These are phyloP conservation scores for Patellifolia procumbens DNA, from an alignment of 179 eudicot species.

Conservation along the genomic window DNA sequence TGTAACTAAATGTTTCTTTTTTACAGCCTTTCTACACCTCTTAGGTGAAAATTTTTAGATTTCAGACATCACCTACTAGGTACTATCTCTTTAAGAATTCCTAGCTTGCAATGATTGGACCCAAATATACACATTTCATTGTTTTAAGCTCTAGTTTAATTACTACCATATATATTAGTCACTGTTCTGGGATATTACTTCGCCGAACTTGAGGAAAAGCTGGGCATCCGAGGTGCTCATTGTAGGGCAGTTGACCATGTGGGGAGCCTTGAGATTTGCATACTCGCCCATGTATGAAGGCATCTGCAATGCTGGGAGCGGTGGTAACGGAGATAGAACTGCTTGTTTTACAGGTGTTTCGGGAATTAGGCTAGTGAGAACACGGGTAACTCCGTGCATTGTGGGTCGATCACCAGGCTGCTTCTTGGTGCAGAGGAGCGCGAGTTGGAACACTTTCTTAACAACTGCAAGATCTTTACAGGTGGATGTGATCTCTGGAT, in stretches of 20 bases:
- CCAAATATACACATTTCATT: slow-evolving; percentile 29
- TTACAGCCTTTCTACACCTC: slow-evolving; percentile 22
- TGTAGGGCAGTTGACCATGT: slow-evolving; percentile 73
- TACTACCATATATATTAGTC: slow-evolving; percentile 10
- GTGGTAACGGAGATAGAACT: slow-evolving; percentile 26
- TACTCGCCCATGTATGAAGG: slow-evolving; percentile 80
- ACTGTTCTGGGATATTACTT: slow-evolving; percentile 93
- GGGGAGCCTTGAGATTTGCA: slow-evolving; percentile 78
- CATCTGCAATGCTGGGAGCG: slow-evolving; percentile 51
- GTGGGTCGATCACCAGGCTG: slow-evolving; percentile 91
- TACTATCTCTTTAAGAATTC: slow-evolving; percentile 14
- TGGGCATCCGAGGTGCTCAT: slow-evolving; percentile 98
- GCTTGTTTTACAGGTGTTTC: slow-evolving; percentile 35
- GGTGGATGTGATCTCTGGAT: slow-evolving; percentile 63
- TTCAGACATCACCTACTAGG: background rate
- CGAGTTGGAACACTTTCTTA: slow-evolving; percentile 91
- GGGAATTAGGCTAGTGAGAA: slow-evolving; percentile 70
- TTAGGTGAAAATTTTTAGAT: slow-evolving; percentile 22
- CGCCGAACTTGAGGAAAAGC: slow-evolving; percentile 87
- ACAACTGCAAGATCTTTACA: slow-evolving; percentile 81
- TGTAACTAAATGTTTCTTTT: slow-evolving; percentile 5
- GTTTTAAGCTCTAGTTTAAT: background rate
- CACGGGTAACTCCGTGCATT: slow-evolving; percentile 95
- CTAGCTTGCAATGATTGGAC: slow-evolving; percentile 30
- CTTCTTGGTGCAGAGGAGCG: slow-evolving; percentile 85